These are phyloP conservation scores for Colletotrichum incanum DNA, from an alignment of 2,329 filamentous ascomycete species.

Conservation along the genomic window DNA sequence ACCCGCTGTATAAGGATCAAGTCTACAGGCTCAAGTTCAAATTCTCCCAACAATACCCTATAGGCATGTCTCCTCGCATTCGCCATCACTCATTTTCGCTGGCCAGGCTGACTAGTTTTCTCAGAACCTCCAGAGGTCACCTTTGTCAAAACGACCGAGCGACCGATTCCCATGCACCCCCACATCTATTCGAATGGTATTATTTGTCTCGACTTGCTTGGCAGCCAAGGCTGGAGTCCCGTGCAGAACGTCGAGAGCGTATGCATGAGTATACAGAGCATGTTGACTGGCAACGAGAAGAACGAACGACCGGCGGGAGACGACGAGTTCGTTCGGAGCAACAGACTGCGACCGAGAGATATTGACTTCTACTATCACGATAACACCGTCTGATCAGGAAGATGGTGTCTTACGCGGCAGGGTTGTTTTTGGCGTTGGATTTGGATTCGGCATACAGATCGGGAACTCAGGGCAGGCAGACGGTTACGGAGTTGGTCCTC, in stretches of 20 bases:
- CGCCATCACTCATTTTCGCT: background rate
- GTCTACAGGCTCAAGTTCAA: constrained; percentile 89
- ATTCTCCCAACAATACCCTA: constrained; percentile 89
- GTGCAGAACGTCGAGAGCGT: constrained; percentile 98
- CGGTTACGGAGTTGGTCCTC: constrained; percentile 22
- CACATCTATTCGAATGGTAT: constrained; percentile 99
- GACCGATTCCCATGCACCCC: constrained; percentile 91
- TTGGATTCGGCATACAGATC: constrained; percentile 29
- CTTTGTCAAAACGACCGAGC: constrained; percentile 78
- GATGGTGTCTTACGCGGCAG: constrained; percentile 6
- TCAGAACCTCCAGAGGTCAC: constrained; percentile 95
- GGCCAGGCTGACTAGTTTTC: constrained; percentile 16
- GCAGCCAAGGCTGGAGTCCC: constrained; percentile 91
- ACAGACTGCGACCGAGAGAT: constrained; percentile 85
- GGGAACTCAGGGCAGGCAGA: constrained; percentile 23
- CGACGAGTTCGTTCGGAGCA: constrained; percentile 87
- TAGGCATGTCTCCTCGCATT: constrained; percentile 72
- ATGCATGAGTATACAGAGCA: constrained; percentile 97
- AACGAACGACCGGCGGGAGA: constrained; percentile 93
- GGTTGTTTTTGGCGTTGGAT: constrained; percentile 33
- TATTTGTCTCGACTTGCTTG: constrained; percentile 95
- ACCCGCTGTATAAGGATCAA: constrained; percentile 88
- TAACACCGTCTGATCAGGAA: constrained; percentile 71
- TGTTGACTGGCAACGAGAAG: constrained; percentile 95
- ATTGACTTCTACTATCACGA: constrained; percentile 97